phyloP scores from a whole-genome alignment of 345 rosid species.

The Corchorus olitorius region DNA sequence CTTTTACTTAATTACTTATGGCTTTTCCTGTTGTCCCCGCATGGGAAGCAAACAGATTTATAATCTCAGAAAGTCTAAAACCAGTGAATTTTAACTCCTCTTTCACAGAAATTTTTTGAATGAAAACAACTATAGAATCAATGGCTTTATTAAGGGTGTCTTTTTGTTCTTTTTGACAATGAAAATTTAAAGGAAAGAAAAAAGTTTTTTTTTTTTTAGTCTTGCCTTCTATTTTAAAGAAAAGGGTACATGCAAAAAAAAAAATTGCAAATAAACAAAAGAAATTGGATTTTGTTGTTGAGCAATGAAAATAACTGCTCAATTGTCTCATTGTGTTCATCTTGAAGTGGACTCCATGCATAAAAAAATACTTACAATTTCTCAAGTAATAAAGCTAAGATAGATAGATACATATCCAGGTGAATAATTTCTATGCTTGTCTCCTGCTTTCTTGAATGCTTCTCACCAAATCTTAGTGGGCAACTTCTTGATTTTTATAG shows the following conservation, averaged over 20 bases:
- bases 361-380: not conserved
- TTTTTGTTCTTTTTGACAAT: not conserved
- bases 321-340: constrained; percentile 3
- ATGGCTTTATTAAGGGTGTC: not conserved
- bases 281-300: not conserved
- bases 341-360: not conserved
- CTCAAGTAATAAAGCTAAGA: not conserved
- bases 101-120: not conserved
- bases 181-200: not conserved
- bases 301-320: not conserved
- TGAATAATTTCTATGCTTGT: not conserved
- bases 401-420: not conserved
- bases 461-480: constrained; percentile 22
- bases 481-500: not conserved
- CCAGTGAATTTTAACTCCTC: not conserved
- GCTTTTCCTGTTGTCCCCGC: constrained; percentile 17
- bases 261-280: too few relatives aligned
- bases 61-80: not conserved
- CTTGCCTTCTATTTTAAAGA: not conserved
- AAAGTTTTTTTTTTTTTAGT: too few relatives aligned
- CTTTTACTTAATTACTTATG: constrained; percentile 5
- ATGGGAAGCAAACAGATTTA: constrained; percentile 19
- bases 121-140: not conserved
- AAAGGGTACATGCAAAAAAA: not conserved
- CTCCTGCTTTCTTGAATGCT: not conserved